Percentiles rank a stretch among this genome's conserved stretches.
phyloP scores from a whole-genome alignment of 1,139 yeast species.

The Debaryomyces robertsiae region DNA sequence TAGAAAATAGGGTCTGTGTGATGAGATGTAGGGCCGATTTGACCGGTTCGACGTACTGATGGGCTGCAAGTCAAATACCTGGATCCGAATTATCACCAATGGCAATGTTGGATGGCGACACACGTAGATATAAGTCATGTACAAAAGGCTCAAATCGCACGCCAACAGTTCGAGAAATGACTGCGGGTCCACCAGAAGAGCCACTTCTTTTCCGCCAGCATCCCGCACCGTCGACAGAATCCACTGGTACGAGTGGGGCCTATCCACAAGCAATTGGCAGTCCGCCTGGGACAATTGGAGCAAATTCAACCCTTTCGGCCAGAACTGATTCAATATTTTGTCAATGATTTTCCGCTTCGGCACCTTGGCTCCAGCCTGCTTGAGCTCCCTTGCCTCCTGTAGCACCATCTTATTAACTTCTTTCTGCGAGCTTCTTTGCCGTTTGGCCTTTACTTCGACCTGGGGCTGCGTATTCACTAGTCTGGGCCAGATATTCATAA shows the following conservation, averaged over 20 bases:
- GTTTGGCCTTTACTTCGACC: constrained; percentile 18
- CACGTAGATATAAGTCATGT: constrained; percentile 63
- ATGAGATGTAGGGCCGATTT: constrained; percentile 42
- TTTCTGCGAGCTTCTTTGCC: constrained; percentile 21
- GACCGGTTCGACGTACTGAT: constrained; percentile 20
- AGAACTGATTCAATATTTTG: constrained; percentile 53
- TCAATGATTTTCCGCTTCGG: constrained; percentile 53
- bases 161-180: constrained; percentile 52
- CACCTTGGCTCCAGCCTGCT: constrained; percentile 15
- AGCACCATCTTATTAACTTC: constrained; percentile 29
- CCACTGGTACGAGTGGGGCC: constrained; percentile 58
- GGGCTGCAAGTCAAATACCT: constrained; percentile 59
- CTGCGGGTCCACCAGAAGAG: constrained; percentile 44
- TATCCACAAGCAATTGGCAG: constrained; percentile 61
- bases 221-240: constrained; percentile 56
- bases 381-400: constrained; percentile 20
- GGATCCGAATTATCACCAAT: constrained; percentile 61
- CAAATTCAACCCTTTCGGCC: constrained; percentile 66
- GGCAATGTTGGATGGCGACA: constrained; percentile 68
- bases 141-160: constrained; percentile 49
- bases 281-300: constrained; percentile 75
- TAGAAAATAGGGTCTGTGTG: constrained; percentile 63
- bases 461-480: constrained; percentile 43
- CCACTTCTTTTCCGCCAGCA: constrained; percentile 32
- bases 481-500: constrained; percentile 40